A percentile compares a stretch with the other conserved stretches of the same genome.
Conservation (phyloP, 306 rosid species). For the Cucurbita moschata region DNA sequence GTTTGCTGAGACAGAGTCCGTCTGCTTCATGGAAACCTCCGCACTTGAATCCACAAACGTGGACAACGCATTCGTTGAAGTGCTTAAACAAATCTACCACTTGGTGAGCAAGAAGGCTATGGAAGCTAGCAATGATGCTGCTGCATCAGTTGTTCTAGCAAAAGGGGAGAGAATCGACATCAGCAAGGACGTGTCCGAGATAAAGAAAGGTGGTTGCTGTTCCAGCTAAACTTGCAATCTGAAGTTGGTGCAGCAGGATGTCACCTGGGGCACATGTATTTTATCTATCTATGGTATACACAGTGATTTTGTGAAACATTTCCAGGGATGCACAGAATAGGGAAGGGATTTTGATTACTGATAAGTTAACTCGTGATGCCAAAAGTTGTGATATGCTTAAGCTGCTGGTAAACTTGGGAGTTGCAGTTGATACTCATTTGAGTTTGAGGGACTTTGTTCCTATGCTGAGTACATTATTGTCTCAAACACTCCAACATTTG, state of each 20-base stretch:
- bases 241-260: neutral
- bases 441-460: neutral
- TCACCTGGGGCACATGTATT: neutral
- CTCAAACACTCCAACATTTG: neutral
- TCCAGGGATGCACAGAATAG: neutral
- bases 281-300: neutral
- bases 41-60: neutral
- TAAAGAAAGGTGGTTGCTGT: slow-evolving; percentile 40
- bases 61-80: slow-evolving; percentile 20
- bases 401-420: neutral
- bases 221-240: slow-evolving; percentile 18
- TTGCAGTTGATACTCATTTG: neutral
- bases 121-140: neutral
- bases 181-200: slow-evolving; percentile 32
- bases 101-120: no score
- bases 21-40: no score
- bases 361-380: neutral
- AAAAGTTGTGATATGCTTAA: neutral
- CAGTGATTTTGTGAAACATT: slow-evolving; percentile 17
- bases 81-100: no score
- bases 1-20: no score
- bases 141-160: slow-evolving; percentile 25
- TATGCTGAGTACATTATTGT: neutral
- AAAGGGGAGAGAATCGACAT: slow-evolving; percentile 41
- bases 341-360: neutral